Evolutionary conservation across 2,329 filamentous ascomycete genomes (phyloP).

Genomic region (Chalara sp.): DNA sequence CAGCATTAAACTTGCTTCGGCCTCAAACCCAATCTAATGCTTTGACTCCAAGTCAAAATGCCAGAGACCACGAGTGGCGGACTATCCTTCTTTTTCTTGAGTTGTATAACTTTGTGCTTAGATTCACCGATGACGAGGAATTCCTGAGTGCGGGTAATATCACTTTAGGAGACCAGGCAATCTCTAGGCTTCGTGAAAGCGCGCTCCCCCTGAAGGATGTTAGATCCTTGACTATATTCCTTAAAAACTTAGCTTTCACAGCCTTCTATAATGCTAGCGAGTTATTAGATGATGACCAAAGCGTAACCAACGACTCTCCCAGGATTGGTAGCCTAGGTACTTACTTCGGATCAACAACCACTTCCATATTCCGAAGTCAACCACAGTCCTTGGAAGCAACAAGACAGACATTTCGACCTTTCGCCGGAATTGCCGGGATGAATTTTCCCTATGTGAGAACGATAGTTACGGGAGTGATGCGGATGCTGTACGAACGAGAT

Average conservation of each 20-base stretch:
- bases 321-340: constrained; percentile 31
- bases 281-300: constrained; percentile 38
- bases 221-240: constrained; percentile 67
- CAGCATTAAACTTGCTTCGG: constrained; percentile 45
- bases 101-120: constrained; percentile 85
- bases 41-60: constrained; percentile 8
- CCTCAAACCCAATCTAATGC: constrained; percentile 13
- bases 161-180: constrained; percentile 32
- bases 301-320: constrained; percentile 19
- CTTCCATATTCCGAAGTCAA: constrained; percentile 14
- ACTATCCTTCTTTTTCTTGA: constrained; percentile 87
- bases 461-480: constrained; percentile 72
- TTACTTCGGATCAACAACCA: constrained; percentile 32
- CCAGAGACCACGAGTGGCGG: constrained; percentile 62
- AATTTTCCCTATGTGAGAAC: constrained; percentile 72
- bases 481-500: constrained; percentile 88
- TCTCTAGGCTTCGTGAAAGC: constrained; percentile 49
- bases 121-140: constrained; percentile 93
- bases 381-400: constrained; percentile 15
- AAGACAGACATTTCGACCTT: constrained; percentile 31
- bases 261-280: constrained; percentile 79
- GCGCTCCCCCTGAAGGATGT: constrained; percentile 67
- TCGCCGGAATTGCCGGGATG: constrained; percentile 62
- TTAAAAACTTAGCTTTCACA: constrained; percentile 87
- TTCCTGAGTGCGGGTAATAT: constrained; percentile 58